Percentiles rank a stretch among this genome's conserved stretches.
These are phyloP conservation scores for Sarocladium strictum DNA, from an alignment of 2,329 filamentous ascomycete genomes.

Conservation along the genomic window DNA sequence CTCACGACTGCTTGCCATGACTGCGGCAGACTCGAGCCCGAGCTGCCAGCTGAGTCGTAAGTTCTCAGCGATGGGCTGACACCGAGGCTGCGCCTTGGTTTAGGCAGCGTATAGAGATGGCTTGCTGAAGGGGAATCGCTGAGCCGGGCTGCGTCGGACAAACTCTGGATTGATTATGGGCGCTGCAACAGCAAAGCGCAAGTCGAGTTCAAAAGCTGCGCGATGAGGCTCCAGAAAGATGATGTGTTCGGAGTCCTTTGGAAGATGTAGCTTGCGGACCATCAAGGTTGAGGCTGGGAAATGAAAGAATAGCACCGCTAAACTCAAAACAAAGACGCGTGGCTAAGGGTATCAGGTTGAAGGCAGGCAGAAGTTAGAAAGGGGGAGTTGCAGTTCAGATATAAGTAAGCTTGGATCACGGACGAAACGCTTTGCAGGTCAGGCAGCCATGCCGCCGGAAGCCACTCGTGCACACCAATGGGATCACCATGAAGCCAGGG, in stretches of 20 bases:
- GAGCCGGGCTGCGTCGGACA: too few species aligned
- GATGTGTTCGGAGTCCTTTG: too few species aligned
- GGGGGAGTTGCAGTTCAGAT: background rate
- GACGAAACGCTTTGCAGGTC: background rate
- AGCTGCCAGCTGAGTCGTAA: slow-evolving; percentile 7
- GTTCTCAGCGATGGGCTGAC: slow-evolving; percentile 16
- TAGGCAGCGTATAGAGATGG: too few species aligned
- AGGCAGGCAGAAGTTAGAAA: background rate
- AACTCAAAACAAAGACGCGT: background rate
- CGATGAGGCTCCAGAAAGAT: too few species aligned
- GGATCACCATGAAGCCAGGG: background rate
- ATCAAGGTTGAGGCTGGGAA: background rate
- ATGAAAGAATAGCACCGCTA: background rate
- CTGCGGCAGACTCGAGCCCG: background rate
- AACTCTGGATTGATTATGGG: too few species aligned
- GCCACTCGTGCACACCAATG: background rate
- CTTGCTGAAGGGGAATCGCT: too few species aligned
- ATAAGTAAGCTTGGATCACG: background rate
- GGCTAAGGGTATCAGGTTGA: background rate
- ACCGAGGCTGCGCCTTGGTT: too few species aligned
- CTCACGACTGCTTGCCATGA: background rate
- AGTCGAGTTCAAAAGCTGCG: too few species aligned
- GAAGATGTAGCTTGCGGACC: background rate
- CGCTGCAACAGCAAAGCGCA: too few species aligned
- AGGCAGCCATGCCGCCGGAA: slow-evolving; percentile 6